phyloP scores from a whole-genome alignment of 139 green algal genomes.

The Picochlorum sp. region DNA sequence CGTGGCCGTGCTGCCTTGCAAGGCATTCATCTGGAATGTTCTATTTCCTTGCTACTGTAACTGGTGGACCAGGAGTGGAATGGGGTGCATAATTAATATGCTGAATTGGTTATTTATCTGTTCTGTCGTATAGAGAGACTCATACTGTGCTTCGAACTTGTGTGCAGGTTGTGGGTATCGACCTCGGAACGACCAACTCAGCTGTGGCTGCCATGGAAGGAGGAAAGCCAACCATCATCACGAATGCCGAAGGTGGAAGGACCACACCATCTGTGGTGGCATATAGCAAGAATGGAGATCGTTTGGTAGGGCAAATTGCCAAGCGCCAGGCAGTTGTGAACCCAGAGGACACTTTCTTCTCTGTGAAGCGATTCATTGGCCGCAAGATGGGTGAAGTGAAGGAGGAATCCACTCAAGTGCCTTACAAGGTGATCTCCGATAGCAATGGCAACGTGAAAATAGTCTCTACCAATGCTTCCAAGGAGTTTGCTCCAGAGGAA shows the following conservation, averaged over 20 bases:
- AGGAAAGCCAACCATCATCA: slow-evolving; percentile 93
- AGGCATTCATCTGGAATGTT: not conserved
- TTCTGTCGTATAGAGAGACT: no score
- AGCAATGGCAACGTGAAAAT: slow-evolving; percentile 92
- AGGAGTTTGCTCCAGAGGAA: slow-evolving; percentile 97
- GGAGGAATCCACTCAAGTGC: slow-evolving; percentile 76
- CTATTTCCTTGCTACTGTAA: no score
- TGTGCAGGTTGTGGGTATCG: slow-evolving; percentile 44
- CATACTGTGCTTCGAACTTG: not conserved
- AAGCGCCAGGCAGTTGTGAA: slow-evolving; percentile 98
- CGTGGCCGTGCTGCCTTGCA: not conserved
- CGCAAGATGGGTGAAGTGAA: slow-evolving; percentile 83
- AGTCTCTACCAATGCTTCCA: slow-evolving; percentile 67
- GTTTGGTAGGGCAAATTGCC: slow-evolving; percentile 96
- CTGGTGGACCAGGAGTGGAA: no score
- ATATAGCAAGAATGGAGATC: slow-evolving; percentile 95
- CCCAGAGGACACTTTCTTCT: slow-evolving; percentile 99
- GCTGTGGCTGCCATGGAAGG: slow-evolving; percentile 87
- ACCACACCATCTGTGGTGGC: slow-evolving; percentile 97
- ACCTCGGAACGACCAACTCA: slow-evolving; percentile 73
- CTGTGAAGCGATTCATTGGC: slow-evolving; percentile 98
- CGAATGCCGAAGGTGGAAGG: slow-evolving; percentile 89
- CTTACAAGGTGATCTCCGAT: slow-evolving; percentile 79
- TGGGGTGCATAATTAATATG: no score
- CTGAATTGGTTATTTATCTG: no score